Percentiles rank a stretch among this genome's conserved stretches.
These are phyloP conservation scores for Raffaelea deltoideospora DNA, from an alignment of 2,329 filamentous ascomycete species.

Conservation along the genomic window DNA sequence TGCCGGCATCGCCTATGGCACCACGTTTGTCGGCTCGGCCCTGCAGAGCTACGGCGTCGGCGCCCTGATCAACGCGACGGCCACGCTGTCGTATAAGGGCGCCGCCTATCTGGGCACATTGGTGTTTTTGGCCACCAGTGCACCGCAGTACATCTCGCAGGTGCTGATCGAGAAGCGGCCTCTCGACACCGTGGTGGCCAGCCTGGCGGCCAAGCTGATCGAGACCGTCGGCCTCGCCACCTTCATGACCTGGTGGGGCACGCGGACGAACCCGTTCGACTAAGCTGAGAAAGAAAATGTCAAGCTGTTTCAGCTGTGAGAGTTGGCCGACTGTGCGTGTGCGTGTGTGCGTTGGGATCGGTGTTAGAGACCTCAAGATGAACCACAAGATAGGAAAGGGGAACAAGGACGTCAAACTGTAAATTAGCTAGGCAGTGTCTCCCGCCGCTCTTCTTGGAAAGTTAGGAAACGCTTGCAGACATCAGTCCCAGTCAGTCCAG, in stretches of 20 bases:
- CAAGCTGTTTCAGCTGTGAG: background rate
- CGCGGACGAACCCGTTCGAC: conserved; percentile 81
- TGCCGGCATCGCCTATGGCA: conserved; percentile 79
- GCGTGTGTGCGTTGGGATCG: no score
- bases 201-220: conserved; percentile 67
- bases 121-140: conserved; percentile 83
- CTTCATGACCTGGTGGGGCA: conserved; percentile 96
- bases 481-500: no score
- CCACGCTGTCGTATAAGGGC: conserved; percentile 91
- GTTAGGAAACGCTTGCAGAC: no score
- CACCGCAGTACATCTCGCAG: conserved; percentile 78
- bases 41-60: conserved; percentile 82
- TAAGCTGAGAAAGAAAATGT: no score
- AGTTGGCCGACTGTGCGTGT: no score
- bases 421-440: no score
- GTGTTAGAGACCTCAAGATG: no score
- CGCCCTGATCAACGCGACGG: conserved; percentile 85
- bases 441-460: no score
- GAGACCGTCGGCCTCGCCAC: conserved; percentile 87
- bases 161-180: conserved; percentile 84
- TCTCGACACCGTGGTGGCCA: conserved; percentile 76
- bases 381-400: no score
- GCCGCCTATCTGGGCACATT: conserved; percentile 82
- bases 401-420: no score
- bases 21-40: conserved; percentile 74